Base-by-base conservation (phyloP, 805 yeast genomes). In the Grigorovia jiainica region DNA sequence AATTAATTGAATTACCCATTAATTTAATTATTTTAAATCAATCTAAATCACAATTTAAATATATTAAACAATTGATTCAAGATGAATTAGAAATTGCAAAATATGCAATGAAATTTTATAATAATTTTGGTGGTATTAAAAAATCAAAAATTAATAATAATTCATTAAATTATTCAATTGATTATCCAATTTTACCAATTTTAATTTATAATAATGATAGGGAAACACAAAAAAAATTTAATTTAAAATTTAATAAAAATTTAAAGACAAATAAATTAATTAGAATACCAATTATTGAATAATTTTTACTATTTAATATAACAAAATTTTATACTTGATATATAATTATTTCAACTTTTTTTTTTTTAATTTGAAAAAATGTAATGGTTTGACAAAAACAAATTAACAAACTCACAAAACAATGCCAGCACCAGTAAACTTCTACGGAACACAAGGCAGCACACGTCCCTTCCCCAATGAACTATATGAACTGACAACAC, bases 1-100 rank as follows among this genome's bases (percentile, higher is more conserved):
- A 73, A 47, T 75, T 73, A 43, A 60, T 77, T 32, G 73, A 68
- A 35, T 54, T 74, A 9, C 55, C 63, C 13, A 66, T 76, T 18
- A 82, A 81, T 1, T 58, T 79, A 4, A 72, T 73, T 1, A 65
- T 79, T 0, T 65, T 79, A 21, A 78, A 79, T 2, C 76, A 71
- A 62, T 71, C 75, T 49, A 56, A 71, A 30, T 48, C 57, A 2
- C 67, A 73, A 48, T 63, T 78, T 34, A 69, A 65, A 27, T 69
- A 75, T 43, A 53, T 78, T 10, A 64, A 78, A 42, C 67, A 66
- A 45, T 70, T 81, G 71, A 75, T 79, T 15, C 48, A 67, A 44
- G 65, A 68, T 38, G 81, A 79, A 53, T 72, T 75, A 41, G 73
- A 70, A 31, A 44, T 63, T 19, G 75, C 82, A 1, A 57, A 52